Evolutionary conservation across 1,284 basidiomycete genomes (phyloP).

Genomic region (Wolfiporia cocos): DNA sequence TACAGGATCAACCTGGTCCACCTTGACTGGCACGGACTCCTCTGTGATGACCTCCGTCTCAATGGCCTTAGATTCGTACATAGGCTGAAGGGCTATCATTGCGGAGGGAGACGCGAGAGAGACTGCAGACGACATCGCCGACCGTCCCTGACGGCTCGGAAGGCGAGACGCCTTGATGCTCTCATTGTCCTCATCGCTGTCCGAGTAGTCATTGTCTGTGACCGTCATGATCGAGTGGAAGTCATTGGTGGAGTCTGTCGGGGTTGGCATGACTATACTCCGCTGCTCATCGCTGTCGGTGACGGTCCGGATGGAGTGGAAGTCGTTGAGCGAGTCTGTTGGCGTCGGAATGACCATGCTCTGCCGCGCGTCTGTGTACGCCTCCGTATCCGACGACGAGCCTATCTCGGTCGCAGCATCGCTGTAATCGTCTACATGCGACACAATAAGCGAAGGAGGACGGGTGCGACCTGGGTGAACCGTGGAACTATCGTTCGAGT

Average conservation of each 20-base stretch:
- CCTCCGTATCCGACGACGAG: conserved; percentile 63
- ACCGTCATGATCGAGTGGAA: conserved; percentile 74
- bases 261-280: conserved; percentile 62
- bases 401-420: conserved; percentile 58
- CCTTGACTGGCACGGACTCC: conserved; percentile 5
- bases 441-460: conserved; percentile 26
- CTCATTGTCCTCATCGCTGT: conserved; percentile 45
- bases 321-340: conserved; percentile 49
- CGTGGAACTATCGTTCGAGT: conserved; percentile 43
- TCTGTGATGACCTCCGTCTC: conserved; percentile 27
- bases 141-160: conserved; percentile 27
- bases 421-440: conserved; percentile 43
- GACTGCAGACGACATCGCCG: conserved; percentile 19
- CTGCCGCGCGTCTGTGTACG: conserved; percentile 80
- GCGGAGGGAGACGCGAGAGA: conserved; percentile 10
- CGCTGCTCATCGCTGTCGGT: conserved; percentile 78
- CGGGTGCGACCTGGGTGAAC: conserved; percentile 27
- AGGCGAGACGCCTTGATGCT: conserved; percentile 62
- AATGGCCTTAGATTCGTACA: conserved; percentile 37
- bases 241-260: conserved; percentile 49
- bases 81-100: conserved; percentile 10
- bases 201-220: conserved; percentile 58
- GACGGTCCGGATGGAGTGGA: conserved; percentile 70
- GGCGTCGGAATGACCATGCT: conserved; percentile 65
- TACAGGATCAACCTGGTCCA: conserved; percentile 8